A percentile compares a stretch with the other conserved stretches of the same genome.
phyloP scores from a whole-genome alignment of 2,329 filamentous ascomycete genomes.

The Ramularia collo-cygni region DNA sequence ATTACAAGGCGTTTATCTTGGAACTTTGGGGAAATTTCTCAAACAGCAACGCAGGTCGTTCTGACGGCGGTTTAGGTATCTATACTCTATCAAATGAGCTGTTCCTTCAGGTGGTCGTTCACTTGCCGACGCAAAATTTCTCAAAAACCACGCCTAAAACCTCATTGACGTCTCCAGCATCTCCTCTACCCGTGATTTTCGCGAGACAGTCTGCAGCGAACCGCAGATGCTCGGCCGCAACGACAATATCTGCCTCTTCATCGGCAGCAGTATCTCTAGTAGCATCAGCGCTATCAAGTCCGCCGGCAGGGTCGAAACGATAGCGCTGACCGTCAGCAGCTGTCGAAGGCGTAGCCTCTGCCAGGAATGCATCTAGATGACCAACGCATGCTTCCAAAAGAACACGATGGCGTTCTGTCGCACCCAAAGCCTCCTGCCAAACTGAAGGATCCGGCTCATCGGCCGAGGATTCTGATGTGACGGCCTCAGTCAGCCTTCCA shows the following conservation, averaged over 20 bases:
- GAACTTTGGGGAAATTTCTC: no score
- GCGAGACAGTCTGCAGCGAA: constrained; percentile 74
- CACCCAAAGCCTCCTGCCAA: constrained; percentile 78
- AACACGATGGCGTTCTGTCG: constrained; percentile 81
- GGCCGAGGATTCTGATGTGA: constrained; percentile 31
- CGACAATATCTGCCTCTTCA: constrained; percentile 69
- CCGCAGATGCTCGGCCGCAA: constrained; percentile 83
- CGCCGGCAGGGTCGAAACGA: constrained; percentile 1
- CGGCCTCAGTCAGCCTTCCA: constrained; percentile 55
- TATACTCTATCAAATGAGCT: no score
- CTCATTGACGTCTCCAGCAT: constrained; percentile 85
- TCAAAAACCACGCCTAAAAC: constrained; percentile 96
- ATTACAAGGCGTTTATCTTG: no score
- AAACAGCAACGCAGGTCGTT: no score
- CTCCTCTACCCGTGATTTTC: constrained; percentile 78
- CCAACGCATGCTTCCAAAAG: constrained; percentile 66
- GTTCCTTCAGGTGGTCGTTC: not conserved
- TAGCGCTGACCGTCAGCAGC: not conserved
- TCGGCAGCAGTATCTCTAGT: constrained; percentile 10
- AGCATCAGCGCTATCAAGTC: constrained; percentile 4
- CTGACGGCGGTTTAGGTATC: no score
- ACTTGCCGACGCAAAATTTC: constrained; percentile 54
- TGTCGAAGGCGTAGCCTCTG: constrained; percentile 32
- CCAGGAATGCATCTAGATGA: constrained; percentile 68
- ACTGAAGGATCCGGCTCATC: constrained; percentile 53